Conservation (phyloP, 129 eudicot genomes). For the Tanacetum coccineum region DNA sequence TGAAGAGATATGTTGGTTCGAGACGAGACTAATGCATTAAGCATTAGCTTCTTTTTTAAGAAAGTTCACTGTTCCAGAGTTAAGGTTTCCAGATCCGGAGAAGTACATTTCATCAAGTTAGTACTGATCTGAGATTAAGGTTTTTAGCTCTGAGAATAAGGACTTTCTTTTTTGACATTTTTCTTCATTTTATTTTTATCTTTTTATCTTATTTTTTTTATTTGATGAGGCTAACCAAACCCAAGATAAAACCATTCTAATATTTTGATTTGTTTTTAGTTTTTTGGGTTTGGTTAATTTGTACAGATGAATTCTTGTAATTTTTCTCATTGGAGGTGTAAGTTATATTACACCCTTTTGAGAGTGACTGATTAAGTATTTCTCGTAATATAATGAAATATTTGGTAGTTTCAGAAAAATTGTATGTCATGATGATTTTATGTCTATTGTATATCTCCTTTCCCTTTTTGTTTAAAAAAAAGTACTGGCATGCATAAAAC, state of each 20-base stretch:
- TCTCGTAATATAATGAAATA: conserved; percentile 20
- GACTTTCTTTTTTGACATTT: conserved; percentile 22
- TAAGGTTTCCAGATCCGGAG: conserved; percentile 6
- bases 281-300: conserved; percentile 34
- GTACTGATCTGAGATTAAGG: not conserved
- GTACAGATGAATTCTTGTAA: conserved; percentile 29
- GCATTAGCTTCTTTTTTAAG: conserved; percentile 34
- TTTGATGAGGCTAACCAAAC: conserved; percentile 27
- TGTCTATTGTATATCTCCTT: too few relatives aligned
- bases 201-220: not conserved
- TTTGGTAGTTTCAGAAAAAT: conserved; percentile 7
- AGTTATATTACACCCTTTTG: conserved; percentile 23
- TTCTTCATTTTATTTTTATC: conserved; percentile 9
- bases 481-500: too few relatives aligned
- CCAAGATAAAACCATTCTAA: conserved; percentile 17
- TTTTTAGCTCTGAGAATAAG: conserved; percentile 21
- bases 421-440: not conserved
- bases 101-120: not conserved
- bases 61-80: conserved; percentile 25
- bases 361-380: conserved; percentile 28
- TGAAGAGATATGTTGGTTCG: too few relatives aligned
- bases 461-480: too few relatives aligned
- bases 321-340: conserved; percentile 37
- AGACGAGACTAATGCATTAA: too few relatives aligned
- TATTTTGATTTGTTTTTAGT: conserved; percentile 15